Evolutionary conservation across 2,329 filamentous ascomycete species (phyloP).

Genomic region (Zopfia rhizophila): DNA sequence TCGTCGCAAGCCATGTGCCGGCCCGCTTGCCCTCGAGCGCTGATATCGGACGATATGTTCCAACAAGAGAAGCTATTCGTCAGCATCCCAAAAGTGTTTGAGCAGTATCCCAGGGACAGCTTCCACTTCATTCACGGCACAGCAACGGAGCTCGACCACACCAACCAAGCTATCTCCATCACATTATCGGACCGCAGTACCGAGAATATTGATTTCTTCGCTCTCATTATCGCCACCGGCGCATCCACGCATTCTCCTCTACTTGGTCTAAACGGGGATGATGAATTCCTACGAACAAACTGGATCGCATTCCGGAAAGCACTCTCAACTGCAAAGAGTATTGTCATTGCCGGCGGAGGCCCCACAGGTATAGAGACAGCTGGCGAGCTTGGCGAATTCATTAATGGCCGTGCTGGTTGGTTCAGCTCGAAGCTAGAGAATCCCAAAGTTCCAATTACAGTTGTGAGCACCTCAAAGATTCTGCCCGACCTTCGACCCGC

Average conservation of each 20-base stretch:
- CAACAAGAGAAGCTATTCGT: slow-evolving; percentile 48
- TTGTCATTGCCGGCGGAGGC: slow-evolving; percentile 51
- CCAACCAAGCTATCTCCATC: slow-evolving; percentile 47
- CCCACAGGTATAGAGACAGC: slow-evolving; percentile 50
- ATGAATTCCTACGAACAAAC: slow-evolving; percentile 38
- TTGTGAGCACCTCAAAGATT: slow-evolving; percentile 43
- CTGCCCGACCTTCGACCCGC: slow-evolving; percentile 40
- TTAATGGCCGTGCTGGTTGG: slow-evolving; percentile 59
- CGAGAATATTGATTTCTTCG: slow-evolving; percentile 45
- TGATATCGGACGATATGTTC: slow-evolving; percentile 48
- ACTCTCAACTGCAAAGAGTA: slow-evolving; percentile 40
- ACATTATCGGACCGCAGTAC: slow-evolving; percentile 13
- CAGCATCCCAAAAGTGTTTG: slow-evolving; percentile 45
- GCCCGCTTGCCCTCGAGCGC: slow-evolving; percentile 44
- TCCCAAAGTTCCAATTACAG: slow-evolving; percentile 48
- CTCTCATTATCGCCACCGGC: slow-evolving; percentile 51
- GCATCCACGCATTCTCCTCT: slow-evolving; percentile 48
- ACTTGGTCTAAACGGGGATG: slow-evolving; percentile 49
- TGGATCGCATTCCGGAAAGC: slow-evolving; percentile 51
- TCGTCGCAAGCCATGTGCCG: slow-evolving; percentile 46
- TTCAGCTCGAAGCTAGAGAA: slow-evolving; percentile 41
- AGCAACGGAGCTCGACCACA: slow-evolving; percentile 41
- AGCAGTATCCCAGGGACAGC: slow-evolving; percentile 42
- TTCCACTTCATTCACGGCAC: slow-evolving; percentile 52
- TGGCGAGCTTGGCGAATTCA: slow-evolving; percentile 58